Conservation (phyloP, 2,329 filamentous ascomycete genomes). For the Calonectria multiphialidica region DNA sequence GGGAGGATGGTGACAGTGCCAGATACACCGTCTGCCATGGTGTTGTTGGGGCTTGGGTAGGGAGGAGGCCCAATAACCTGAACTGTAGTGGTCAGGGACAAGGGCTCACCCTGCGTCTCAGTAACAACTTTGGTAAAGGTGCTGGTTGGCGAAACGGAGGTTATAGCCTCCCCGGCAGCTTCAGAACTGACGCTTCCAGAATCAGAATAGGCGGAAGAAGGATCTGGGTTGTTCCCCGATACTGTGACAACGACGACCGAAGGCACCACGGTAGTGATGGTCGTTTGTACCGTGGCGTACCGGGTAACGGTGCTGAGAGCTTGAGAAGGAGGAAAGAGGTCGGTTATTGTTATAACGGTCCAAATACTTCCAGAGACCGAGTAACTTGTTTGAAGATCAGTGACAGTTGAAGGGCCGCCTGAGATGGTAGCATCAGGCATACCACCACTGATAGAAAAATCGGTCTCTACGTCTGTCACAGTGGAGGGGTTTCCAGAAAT, state of each 20-base stretch:
- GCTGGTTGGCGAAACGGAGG: conserved; percentile 37
- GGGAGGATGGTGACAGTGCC: conserved; percentile 42
- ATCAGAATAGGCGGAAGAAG: not conserved
- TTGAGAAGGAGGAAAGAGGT: conserved; percentile 41
- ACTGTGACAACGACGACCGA: conserved; percentile 42
- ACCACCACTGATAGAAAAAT: conserved; percentile 42
- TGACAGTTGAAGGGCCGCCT: conserved; percentile 46
- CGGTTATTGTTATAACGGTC: conserved; percentile 46
- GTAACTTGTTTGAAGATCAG: conserved; percentile 36
- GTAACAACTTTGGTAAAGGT: conserved; percentile 49
- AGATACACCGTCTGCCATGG: conserved; percentile 34
- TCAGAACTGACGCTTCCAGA: not conserved
- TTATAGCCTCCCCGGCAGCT: conserved; percentile 40
- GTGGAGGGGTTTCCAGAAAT: conserved; percentile 44
- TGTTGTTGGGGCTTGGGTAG: conserved; percentile 48
- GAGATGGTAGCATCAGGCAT: conserved; percentile 50
- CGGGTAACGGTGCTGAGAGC: conserved; percentile 42
- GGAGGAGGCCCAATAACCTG: conserved; percentile 41
- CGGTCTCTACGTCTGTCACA: conserved; percentile 44
- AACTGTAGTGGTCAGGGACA: conserved; percentile 49
- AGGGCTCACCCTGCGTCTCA: conserved; percentile 43
- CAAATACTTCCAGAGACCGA: conserved; percentile 32
- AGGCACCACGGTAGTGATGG: conserved; percentile 39
- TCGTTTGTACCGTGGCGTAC: conserved; percentile 41
- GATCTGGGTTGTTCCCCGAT: conserved; percentile 25